A percentile compares a stretch with the other conserved stretches of the same genome.
These are phyloP conservation scores for Phytophthora agathidicida DNA, from an alignment of 352 stramenopile species.

Conservation along the genomic window DNA sequence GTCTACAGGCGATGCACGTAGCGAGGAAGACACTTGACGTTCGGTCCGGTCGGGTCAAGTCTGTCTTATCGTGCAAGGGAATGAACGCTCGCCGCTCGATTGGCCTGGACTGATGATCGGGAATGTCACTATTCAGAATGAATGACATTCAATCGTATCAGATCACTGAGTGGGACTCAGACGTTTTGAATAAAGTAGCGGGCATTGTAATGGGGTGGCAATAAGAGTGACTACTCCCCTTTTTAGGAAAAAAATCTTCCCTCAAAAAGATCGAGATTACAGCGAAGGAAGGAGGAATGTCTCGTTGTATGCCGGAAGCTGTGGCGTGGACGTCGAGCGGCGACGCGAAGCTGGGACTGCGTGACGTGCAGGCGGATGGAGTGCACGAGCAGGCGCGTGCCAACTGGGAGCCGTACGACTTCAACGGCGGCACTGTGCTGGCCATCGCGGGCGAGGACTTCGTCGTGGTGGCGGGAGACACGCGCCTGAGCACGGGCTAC, in stretches of 20 bases:
- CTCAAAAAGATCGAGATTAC: slow-evolving; percentile 19
- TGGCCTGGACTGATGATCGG: too few relatives aligned
- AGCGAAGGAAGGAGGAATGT: slow-evolving; percentile 21
- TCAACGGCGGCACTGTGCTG: slow-evolving; percentile 87
- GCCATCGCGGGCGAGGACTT: slow-evolving; percentile 96
- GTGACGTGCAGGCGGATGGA: slow-evolving; percentile 27
- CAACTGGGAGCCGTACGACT: slow-evolving; percentile 86
- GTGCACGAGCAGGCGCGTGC: slow-evolving; percentile 55
- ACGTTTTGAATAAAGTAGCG: too few relatives aligned
- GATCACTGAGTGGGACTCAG: too few relatives aligned
- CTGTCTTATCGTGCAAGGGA: too few relatives aligned
- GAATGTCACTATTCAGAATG: too few relatives aligned
- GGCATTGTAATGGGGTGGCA: too few relatives aligned
- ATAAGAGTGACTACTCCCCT: too few relatives aligned
- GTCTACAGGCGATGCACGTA: neutral
- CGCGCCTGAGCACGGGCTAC: slow-evolving; percentile 96
- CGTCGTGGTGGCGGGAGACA: slow-evolving; percentile 96
- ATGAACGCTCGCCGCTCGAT: slow-evolving; percentile 9
- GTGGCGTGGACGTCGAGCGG: slow-evolving; percentile 75
- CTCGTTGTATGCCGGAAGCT: slow-evolving; percentile 49
- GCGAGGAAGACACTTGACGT: neutral
- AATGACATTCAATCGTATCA: too few relatives aligned
- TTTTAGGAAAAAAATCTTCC: slow-evolving; percentile 14
- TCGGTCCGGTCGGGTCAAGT: too few relatives aligned
- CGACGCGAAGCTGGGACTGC: slow-evolving; percentile 49